Base-by-base conservation (phyloP, 257 asterid genomes). In the Plantago ovata region DNA sequence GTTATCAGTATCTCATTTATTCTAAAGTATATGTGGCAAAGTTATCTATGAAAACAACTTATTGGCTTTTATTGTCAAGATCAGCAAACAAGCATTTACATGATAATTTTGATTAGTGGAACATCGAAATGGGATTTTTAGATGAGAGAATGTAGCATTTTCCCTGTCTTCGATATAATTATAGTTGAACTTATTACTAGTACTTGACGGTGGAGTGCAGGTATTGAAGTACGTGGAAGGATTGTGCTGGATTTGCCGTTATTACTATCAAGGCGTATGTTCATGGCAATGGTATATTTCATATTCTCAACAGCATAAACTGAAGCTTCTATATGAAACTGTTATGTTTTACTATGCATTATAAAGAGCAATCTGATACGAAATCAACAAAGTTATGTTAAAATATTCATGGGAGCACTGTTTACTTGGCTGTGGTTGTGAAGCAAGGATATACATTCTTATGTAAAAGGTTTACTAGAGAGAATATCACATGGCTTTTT, bases 211-310 rank as follows among this genome's bases (percentile, higher is more conserved):
- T 38, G 56, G 61, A 62, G 69, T 79, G 75, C 85, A 88, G 97
- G 95, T 92, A 51, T 76, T 76, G 73, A 88, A 88, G 72, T 92
- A 74, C 66, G 93, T 92, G 69, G 98, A 88, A 77, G 98, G 98
- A 32, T 69, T 92, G 66, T 92, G 98, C 65, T 92, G 98, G 98
- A 89, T 88, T 75, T 85, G 94, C 85, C 95, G 94, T 75, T 92
- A 92, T 78, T 92, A 92, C 76, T 92, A 79, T 79, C 95, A 93
- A 81, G 98, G 97, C 67, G 98, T 93, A 72, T 84, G 97, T 84
- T 93, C 98, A 5, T 93, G 98, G 98, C 89, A 68, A 66, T 93
- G 98, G 97, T 93, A 70, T 58, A 60, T 53, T 62, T 9, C 65
- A 47, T 65, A 39, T 55, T 39, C 62, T 50, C 9, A n/a, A 19